Percentiles rank a stretch among this genome's conserved stretches.
phyloP scores from a whole-genome alignment of 1,284 basidiomycete genomes.

The Trichosporon coremiiforme region DNA sequence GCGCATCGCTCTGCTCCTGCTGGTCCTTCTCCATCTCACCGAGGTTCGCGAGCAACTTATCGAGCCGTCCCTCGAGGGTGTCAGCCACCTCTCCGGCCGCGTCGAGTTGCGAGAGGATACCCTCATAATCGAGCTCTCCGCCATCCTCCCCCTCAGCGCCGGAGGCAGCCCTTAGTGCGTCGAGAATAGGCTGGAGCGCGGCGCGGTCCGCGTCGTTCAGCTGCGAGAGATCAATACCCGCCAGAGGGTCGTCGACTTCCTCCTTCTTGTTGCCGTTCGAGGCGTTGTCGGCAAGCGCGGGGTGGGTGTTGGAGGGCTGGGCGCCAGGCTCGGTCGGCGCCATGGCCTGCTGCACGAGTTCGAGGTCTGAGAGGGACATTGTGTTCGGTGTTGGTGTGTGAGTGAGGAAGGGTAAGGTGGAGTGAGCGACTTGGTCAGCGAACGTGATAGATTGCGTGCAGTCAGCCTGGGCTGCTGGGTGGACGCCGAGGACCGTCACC shows the following conservation, averaged over 20 bases:
- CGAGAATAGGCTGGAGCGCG: conserved; percentile 37
- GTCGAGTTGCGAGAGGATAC: conserved; percentile 51
- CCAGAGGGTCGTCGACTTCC: conserved; percentile 23
- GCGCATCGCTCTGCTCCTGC: conserved; percentile 24
- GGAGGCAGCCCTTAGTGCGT: conserved; percentile 31
- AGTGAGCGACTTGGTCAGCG: neutral
- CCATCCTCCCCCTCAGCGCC: conserved; percentile 33
- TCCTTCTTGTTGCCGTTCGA: conserved; percentile 7
- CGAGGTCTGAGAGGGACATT: conserved; percentile 52
- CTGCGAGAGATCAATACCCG: conserved; percentile 35
- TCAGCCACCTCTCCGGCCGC: conserved; percentile 54
- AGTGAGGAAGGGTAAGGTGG: neutral
- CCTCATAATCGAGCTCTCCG: conserved; percentile 40
- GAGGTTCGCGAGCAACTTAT: conserved; percentile 47
- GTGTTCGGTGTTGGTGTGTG: neutral
- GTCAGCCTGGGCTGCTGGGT: neutral
- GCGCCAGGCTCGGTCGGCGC: conserved; percentile 33
- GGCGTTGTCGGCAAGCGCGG: conserved; percentile 10
- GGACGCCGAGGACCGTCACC: neutral
- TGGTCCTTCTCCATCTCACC: conserved; percentile 37
- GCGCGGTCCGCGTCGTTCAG: conserved; percentile 35
- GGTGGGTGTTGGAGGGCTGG: conserved; percentile 2
- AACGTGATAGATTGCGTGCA: conserved; percentile 1
- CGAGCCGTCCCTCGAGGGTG: conserved; percentile 52
- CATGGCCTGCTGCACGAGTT: conserved; percentile 53